Evolutionary conservation across 1,284 basidiomycete species (phyloP).

Genomic region (Trichosporon asahii): DNA sequence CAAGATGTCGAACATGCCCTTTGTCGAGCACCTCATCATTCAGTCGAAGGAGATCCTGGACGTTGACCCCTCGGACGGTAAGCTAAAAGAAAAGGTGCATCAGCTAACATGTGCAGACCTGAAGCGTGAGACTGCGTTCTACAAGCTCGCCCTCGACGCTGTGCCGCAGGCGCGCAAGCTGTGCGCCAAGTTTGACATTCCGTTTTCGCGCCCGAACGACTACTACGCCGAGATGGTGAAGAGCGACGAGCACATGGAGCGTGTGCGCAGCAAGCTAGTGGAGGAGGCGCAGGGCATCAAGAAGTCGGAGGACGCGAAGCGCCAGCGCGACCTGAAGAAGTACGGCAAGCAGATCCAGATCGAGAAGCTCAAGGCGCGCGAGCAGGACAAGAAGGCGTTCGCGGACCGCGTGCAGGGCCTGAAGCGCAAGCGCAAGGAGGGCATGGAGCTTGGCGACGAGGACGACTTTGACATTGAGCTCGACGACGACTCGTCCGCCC

Average conservation of each 20-base stretch:
- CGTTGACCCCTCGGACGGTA: constrained; percentile 63
- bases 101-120: constrained; percentile 59
- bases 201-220: constrained; percentile 89
- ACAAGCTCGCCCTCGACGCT: constrained; percentile 87
- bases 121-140: constrained; percentile 90
- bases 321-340: constrained; percentile 93
- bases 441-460: constrained; percentile 65
- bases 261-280: constrained; percentile 83
- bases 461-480: constrained; percentile 35
- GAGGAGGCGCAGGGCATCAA: constrained; percentile 87
- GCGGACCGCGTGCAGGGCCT: constrained; percentile 76
- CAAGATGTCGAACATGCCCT: constrained; percentile 70
- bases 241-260: constrained; percentile 95
- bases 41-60: constrained; percentile 70
- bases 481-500: constrained; percentile 13
- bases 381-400: constrained; percentile 74
- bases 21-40: constrained; percentile 79
- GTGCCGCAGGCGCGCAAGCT: constrained; percentile 71
- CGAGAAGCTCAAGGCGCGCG: constrained; percentile 76
- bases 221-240: constrained; percentile 99
- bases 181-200: constrained; percentile 66
- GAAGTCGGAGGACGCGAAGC: constrained; percentile 84
- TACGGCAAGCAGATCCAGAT: constrained; percentile 95
- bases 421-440: constrained; percentile 84
- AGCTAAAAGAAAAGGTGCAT: too few species aligned